Percentiles rank a stretch among this genome's conserved stretches.
Evolutionary conservation across 176 grass and related monocot genomes (phyloP).

Genomic region (Otatea glauca): DNA sequence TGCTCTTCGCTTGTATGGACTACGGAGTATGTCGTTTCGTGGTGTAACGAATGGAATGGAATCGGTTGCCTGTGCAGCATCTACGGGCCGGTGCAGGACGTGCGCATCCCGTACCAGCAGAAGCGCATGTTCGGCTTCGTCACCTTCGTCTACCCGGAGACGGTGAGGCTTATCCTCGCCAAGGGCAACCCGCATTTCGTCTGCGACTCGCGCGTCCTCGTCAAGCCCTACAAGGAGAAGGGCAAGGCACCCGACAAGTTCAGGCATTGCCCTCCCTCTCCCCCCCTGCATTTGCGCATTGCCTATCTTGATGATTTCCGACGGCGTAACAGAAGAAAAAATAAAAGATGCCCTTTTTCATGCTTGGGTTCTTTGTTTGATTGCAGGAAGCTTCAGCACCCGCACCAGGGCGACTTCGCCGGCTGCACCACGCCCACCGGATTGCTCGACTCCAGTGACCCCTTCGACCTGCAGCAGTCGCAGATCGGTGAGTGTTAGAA

Average conservation of each 20-base stretch:
- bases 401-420: constrained; percentile 59
- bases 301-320: not conserved
- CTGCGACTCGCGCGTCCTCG: constrained; percentile 80
- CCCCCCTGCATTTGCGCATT: not conserved
- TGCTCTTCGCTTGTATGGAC: not conserved
- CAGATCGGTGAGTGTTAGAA: constrained; percentile 63
- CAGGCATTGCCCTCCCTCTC: constrained; percentile 45
- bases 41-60: not conserved
- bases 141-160: constrained; percentile 81
- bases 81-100: constrained; percentile 91
- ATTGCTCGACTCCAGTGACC: constrained; percentile 60
- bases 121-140: constrained; percentile 99
- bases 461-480: constrained; percentile 62
- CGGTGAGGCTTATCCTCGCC: constrained; percentile 63
- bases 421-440: constrained; percentile 61
- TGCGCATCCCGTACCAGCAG: constrained; percentile 89
- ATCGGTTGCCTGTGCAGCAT: constrained; percentile 52
- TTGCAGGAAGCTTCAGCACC: constrained; percentile 47
- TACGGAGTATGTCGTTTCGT: not conserved
- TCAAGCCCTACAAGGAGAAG: constrained; percentile 98
- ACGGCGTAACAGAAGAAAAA: not conserved
- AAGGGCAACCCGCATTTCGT: constrained; percentile 90
- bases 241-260: constrained; percentile 82
- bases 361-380: not conserved
- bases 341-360: not conserved